Evolutionary conservation across 2,329 filamentous ascomycete genomes (phyloP), one percentile per base, ranked within the genome.

Genomic region (Chaetomium sp.): DNA sequence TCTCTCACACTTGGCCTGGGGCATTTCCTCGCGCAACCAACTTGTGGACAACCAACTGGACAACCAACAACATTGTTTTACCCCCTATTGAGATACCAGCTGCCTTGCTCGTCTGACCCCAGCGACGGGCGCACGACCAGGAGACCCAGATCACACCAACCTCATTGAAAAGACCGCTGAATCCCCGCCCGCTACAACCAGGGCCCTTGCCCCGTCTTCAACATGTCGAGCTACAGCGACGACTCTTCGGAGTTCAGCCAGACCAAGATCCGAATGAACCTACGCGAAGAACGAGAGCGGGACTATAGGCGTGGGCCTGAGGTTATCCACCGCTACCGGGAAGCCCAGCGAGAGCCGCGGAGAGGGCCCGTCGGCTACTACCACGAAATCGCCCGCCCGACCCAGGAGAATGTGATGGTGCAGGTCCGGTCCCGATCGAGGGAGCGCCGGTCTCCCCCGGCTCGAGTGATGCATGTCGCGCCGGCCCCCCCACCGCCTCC

Each of bases 401-500:
- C 71, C 19, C 72, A 75, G 1, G 78, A 81, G 63, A 74, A 73
- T 44, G 52, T 51, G 44, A 78, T 79, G 19, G 69, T 74, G 38
- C 49, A 37, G 19, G 70, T 73, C 34, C 74, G 74, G 27, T 70
- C 72, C 43, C 68, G 66, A 40, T 78, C 76, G 14, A 75, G 74
- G 32, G 77, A 79, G 59, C 74, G 76, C 37, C 73, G 73, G 14
- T 72, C 72, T 57, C 74, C 75, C 27, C 73, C 73, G 6, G 66
- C 63, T 44, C 56, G 59, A 27, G 19, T 27, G 19, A 27, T 27
- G 53, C 50, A 64, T 59, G 46, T 54, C 60, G 65, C 64, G 14
- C 63, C 66, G 14, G 65, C 59, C 49, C 64, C 66, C 34, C 65
- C 62, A 6, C 66, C 68, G 7, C 65, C 66, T 8, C 68, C 65